Evolutionary conservation across 2,329 filamentous ascomycete species (phyloP).

Genomic region (Alternaria arbusti): DNA sequence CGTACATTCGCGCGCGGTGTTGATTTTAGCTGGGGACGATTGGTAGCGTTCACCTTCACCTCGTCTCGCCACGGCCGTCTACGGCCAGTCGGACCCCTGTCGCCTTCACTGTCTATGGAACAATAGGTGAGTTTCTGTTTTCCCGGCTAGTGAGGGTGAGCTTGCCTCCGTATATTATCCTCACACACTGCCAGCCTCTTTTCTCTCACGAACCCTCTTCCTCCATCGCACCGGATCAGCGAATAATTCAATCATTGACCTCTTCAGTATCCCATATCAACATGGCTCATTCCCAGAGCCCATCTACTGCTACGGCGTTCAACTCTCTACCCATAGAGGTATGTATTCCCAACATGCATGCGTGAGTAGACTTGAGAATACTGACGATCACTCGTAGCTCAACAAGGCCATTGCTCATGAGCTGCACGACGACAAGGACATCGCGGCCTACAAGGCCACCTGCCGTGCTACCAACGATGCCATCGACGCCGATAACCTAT

Average conservation of each 20-base stretch:
- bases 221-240: not conserved
- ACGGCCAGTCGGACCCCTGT: not conserved
- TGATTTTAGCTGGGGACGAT: not conserved
- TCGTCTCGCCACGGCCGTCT: not conserved
- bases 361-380: not conserved
- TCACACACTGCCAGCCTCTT: not conserved
- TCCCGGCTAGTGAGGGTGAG: not conserved
- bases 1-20: not conserved
- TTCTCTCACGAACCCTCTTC: not conserved
- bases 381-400: slow-evolving; percentile 37
- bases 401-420: slow-evolving; percentile 49
- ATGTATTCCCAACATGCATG: not conserved
- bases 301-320: slow-evolving; percentile 29
- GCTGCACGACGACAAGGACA: slow-evolving; percentile 52
- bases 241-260: not conserved
- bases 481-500: slow-evolving; percentile 48
- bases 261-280: not conserved
- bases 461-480: slow-evolving; percentile 50
- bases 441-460: slow-evolving; percentile 49
- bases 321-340: slow-evolving; percentile 44
- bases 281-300: slow-evolving; percentile 13
- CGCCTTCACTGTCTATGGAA: slow-evolving; percentile 7
- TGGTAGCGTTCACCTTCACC: slow-evolving; percentile 6
- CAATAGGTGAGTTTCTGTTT: slow-evolving; percentile 2
- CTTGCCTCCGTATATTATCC: not conserved